Percentiles rank a stretch among this genome's conserved stretches.
Evolutionary conservation across 805 yeast species (phyloP).

Genomic region (Torulaspora quercuum): DNA sequence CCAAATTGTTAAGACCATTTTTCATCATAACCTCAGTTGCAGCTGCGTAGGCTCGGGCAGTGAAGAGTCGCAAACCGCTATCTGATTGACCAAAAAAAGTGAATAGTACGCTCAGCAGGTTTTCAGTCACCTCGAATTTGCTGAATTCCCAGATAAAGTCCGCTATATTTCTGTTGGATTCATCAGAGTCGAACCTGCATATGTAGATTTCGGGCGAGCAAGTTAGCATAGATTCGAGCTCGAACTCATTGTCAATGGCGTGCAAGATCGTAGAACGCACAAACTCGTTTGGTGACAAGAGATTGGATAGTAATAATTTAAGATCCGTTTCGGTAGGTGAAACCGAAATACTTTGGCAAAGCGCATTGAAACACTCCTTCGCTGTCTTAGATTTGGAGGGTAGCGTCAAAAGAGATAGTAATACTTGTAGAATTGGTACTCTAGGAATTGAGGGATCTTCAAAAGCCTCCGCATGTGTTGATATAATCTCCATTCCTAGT

Average conservation of each 20-base stretch:
- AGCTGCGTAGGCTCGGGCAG: conserved; percentile 62
- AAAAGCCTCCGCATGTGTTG: conserved; percentile 65
- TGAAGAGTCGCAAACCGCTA: conserved; percentile 66
- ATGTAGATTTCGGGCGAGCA: conserved; percentile 74
- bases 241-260: conserved; percentile 78
- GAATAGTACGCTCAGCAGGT: conserved; percentile 46
- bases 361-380: conserved; percentile 74
- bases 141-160: conserved; percentile 83
- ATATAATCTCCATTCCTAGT: conserved; percentile 70
- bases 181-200: conserved; percentile 69
- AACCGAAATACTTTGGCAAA: conserved; percentile 73
- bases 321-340: conserved; percentile 58
- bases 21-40: conserved; percentile 46
- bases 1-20: conserved; percentile 30
- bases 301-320: conserved; percentile 50
- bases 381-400: conserved; percentile 78
- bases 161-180: conserved; percentile 60
- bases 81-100: conserved; percentile 53
- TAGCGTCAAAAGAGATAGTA: conserved; percentile 63
- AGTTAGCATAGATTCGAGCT: conserved; percentile 39
- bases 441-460: conserved; percentile 68
- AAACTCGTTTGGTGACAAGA: conserved; percentile 60
- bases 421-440: conserved; percentile 53
- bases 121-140: conserved; percentile 38
- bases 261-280: conserved; percentile 80